These are phyloP conservation scores for Iberis amara DNA, from an alignment of 441 rosid species.

Conservation along the genomic window DNA sequence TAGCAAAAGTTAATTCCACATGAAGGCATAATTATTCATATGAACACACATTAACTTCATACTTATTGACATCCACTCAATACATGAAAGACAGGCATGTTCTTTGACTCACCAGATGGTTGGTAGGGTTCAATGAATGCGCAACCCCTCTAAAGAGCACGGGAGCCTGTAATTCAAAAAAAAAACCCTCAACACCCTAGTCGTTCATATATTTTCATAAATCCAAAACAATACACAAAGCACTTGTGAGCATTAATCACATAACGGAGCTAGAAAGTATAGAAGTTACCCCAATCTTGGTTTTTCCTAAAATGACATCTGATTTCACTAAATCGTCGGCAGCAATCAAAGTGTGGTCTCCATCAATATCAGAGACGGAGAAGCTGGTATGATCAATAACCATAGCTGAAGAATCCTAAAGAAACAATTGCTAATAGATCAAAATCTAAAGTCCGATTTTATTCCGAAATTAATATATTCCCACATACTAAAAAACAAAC, in stretches of 20 bases:
- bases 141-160: constrained; percentile 74
- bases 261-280: neutral
- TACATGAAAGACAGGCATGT: constrained; percentile 2
- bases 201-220: neutral
- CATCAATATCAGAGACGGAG: constrained; percentile 49
- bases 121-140: constrained; percentile 70
- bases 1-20: constrained; percentile 5
- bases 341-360: constrained; percentile 70
- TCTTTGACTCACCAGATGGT: constrained; percentile 46
- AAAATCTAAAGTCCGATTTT: constrained; percentile 10
- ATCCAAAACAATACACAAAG: neutral
- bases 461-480: neutral
- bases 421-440: constrained; percentile 12
- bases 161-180: constrained; percentile 50
- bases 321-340: constrained; percentile 57
- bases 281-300: constrained; percentile 61
- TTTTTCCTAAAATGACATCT: constrained; percentile 53
- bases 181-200: neutral
- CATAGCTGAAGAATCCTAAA: constrained; percentile 62
- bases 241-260: neutral
- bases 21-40: constrained; percentile 10
- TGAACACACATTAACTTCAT: neutral
- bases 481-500: constrained; percentile 30
- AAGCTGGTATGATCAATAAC: constrained; percentile 66
- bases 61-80: constrained; percentile 6